Evolutionary conservation across 2,329 filamentous ascomycete species (phyloP), one percentile per base, ranked within the genome.

Genomic region (Fusarium clavum): DNA sequence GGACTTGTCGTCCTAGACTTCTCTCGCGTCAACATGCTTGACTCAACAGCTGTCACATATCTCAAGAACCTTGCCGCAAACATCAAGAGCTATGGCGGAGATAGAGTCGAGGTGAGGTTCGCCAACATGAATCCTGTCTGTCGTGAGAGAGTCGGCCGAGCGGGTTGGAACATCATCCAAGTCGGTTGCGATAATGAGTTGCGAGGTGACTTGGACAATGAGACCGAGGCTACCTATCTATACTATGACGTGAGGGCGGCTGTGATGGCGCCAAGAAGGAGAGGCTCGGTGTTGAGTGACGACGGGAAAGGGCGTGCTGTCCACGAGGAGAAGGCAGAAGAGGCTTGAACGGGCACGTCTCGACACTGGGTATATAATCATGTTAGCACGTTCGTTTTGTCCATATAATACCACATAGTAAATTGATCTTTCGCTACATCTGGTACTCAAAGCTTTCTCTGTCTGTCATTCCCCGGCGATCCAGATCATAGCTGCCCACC

Each of bases 1-100:
- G 78, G 79, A 1, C 76, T 85, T 4, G 80, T 89, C 0, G 79
- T 89, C 0, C 77, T 89, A 0, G 87, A 89, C 67, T 84, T 89
- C 56, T 76, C 77, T 2, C 81, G 82, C 57, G 84, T 86, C 20
- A 83, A 84, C 18, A 84, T 87, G 63, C 80, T 87, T 11, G 87
- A 89, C 60, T 82, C 83, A 0, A 89, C 86, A 0, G 86, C 84
- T 0, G 79, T 87, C 6, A 79, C 81, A 0, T 83, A 86, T 11
- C 74, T 89, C 9, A 79, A 79, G 41, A 84, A 84, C 38, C 75
- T 89, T 22, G 79, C 83, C 20, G 77, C 77, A 16, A 85, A 87
- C 68, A 68, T 88, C 6, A 78, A 81, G 20, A 81, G 81, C 25
- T 88, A 86, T 57, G 83, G 82, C 1, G 86, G 87, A 0, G 76